These are phyloP conservation scores for Colletotrichum musicola DNA, from an alignment of 2,329 filamentous ascomycete genomes.

Conservation along the genomic window DNA sequence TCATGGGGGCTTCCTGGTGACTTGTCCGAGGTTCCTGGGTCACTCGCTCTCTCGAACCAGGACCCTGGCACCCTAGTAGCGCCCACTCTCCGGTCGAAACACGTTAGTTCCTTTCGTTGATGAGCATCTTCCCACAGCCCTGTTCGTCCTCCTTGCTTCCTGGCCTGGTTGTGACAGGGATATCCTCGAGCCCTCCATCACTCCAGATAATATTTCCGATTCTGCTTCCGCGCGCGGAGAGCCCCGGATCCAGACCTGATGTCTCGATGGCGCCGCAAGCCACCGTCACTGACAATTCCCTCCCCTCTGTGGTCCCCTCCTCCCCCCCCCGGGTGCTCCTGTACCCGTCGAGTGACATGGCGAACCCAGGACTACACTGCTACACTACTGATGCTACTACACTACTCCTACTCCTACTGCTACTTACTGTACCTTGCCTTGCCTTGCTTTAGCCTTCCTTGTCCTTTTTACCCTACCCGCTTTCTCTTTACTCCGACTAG, in stretches of 20 bases:
- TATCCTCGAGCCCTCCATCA: constrained; percentile 46
- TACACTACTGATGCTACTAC: no score
- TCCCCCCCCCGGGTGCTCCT: constrained; percentile 44
- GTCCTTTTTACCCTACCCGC: constrained; percentile 41
- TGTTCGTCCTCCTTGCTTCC: constrained; percentile 52
- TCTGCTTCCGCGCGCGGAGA: constrained; percentile 58
- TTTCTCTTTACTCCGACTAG: constrained; percentile 39
- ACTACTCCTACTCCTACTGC: no score
- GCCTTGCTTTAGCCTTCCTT: constrained; percentile 44
- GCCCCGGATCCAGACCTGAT: constrained; percentile 51
- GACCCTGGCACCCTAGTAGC: constrained; percentile 42
- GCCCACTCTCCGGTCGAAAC: constrained; percentile 55
- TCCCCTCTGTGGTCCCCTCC: no score
- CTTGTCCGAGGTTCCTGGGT: constrained; percentile 39
- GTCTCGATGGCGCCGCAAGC: constrained; percentile 44
- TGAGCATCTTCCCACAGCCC: constrained; percentile 50
- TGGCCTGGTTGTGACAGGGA: constrained; percentile 46
- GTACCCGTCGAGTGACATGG: constrained; percentile 47
- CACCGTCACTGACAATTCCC: constrained; percentile 46
- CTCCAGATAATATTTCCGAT: constrained; percentile 64
- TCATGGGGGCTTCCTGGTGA: constrained; percentile 37
- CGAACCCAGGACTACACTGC: constrained; percentile 38
- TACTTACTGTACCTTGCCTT: constrained; percentile 45
- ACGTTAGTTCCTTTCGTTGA: constrained; percentile 57
- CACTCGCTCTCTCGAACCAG: constrained; percentile 31